Evolutionary conservation across 129 eudicot genomes (phyloP), one percentile per base, ranked within the genome.

Genomic region (Daucus carota): DNA sequence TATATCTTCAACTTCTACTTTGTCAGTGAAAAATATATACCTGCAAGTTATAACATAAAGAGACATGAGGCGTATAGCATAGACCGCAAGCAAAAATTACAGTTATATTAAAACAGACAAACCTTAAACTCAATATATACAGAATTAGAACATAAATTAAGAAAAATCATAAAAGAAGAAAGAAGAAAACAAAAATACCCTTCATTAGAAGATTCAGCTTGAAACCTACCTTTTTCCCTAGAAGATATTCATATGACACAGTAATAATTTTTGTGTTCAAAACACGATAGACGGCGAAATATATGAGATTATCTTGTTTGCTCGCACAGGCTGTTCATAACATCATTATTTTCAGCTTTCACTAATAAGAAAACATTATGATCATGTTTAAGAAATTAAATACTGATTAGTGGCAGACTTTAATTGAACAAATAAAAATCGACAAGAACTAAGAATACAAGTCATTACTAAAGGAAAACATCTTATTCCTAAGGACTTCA

Each of bases 1-100:
- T 62, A 92, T 90, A 79, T 92, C 96, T 81, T 89, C 80, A 83
- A 92, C 84, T 82, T 92, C 97, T 52, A 92, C 97, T 83, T 87
- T 90, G 91, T 92, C 97, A 71, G 90, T 79, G 36, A 92, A 87
- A 82, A 92, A 92, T 48, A 92, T 88, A 82, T 92, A 92, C 92
- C 97, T 92, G 79, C 69, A 78, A 38, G 54, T 70, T 36, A 62
- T 52, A 52, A 78, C 40, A 79, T 69, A 15, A 36, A 73, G 57
- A 29, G 29, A 66, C 8, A 71, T 73, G 9, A 65, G 63, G n/a
- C 54, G 22, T 44, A 40, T 74, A 34, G 32, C 50, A 67, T 8
- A 20, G 28, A 46, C 33, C 65, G 29, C 29, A 28, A 45, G 36
- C 24, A 32, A 7, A 45, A 29, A 73, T 7, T 73, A 33, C 38